phyloP scores from a whole-genome alignment of 163 green algal genomes.

The Prototheca cutis region DNA sequence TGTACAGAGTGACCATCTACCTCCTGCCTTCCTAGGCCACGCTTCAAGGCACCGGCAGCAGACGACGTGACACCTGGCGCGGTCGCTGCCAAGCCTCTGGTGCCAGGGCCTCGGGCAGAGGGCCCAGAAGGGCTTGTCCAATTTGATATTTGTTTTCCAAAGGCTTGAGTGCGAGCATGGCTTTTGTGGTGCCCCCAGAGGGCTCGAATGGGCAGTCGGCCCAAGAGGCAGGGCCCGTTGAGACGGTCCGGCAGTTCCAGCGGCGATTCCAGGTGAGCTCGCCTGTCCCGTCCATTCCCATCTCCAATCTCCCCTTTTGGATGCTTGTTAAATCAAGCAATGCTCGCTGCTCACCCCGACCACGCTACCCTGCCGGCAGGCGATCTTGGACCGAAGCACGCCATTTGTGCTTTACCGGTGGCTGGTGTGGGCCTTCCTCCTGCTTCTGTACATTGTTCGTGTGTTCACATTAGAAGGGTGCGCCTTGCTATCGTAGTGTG shows the following conservation, averaged over 20 bases:
- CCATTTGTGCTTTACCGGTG: constrained; percentile 55
- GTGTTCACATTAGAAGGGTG: constrained; percentile 54
- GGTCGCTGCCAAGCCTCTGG: no score
- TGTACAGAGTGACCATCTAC: no score
- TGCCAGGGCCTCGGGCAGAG: no score
- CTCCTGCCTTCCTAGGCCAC: no score
- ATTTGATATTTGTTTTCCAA: background rate
- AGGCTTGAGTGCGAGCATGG: background rate
- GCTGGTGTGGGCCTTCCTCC: constrained; percentile 30
- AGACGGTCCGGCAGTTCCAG: background rate
- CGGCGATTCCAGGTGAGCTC: background rate
- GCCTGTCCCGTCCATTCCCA: no score
- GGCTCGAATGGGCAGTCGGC: background rate
- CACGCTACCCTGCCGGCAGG: constrained; percentile 8
- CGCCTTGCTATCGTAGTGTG: background rate
- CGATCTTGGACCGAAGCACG: constrained; percentile 56
- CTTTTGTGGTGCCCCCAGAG: background rate
- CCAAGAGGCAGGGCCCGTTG: background rate
- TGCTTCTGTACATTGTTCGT: constrained; percentile 56
- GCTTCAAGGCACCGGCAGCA: no score
- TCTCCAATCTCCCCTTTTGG: no score
- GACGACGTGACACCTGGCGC: no score
- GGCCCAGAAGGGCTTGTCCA: no score
- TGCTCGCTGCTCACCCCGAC: no score
- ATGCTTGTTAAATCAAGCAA: no score